Base-by-base conservation (phyloP, 257 asterid genomes). In the Gentiana dahurica region DNA sequence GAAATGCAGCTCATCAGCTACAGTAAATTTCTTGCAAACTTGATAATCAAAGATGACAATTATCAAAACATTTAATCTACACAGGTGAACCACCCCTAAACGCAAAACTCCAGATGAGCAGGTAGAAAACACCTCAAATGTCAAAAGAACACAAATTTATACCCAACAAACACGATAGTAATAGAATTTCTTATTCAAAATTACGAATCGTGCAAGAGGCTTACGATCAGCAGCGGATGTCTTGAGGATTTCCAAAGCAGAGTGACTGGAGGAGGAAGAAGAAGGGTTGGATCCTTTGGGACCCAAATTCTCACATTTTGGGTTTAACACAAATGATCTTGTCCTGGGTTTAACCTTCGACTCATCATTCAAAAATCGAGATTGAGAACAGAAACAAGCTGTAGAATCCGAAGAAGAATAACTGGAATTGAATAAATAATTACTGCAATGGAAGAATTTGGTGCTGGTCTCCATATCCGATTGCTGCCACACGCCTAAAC, bases 191-290 rank as follows among this genome's bases (percentile, higher is more conserved):
- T n/a, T n/a, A n/a, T n/a, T n/a, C n/a, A n/a, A n/a, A n/a, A n/a
- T n/a, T n/a, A n/a, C n/a, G n/a, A n/a, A n/a, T n/a, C n/a, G n/a
- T n/a, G n/a, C 13, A 48, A 12, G 37, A 34, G 50, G 7, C 51
- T 82, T 81, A 87, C 96, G 73, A 75, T 87, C 94, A 75, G 85
- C 85, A 54, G 85, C 96, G 5, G 92, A 81, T 35, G 87, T 65
- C 77, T 84, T 87, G 73, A 87, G 96, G 72, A 73, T 92, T 43
- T 87, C 82, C 10, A 87, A 84, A 71, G 96, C 96, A 8, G 94
- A 80, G 58, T 84, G 79, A 72, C 95, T 90, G 50, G 97, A 80
- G 65, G 89, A 75, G 2, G 79, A 68, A 55, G 87, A 72, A 51
- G 81, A 67, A 72, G 85, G 71, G 58, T 83, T 74, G 57, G 80